Conservation (phyloP, 306 rosid genomes). For the Rosa multiflora region DNA sequence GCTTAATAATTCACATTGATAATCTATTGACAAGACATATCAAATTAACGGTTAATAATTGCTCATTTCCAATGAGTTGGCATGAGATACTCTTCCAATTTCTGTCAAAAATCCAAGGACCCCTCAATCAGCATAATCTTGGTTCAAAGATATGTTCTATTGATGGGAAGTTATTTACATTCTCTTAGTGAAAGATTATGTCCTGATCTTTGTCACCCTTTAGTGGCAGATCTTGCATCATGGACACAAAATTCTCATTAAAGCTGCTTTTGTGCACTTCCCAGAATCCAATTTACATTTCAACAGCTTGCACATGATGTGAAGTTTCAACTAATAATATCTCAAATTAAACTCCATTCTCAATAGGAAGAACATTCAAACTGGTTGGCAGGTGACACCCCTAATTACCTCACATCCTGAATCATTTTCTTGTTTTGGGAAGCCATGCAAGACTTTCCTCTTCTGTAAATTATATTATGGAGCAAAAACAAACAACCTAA, state of each 20-base stretch:
- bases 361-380: neutral
- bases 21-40: neutral
- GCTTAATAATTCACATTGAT: neutral
- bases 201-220: neutral
- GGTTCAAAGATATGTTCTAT: neutral
- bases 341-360: neutral
- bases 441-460: neutral
- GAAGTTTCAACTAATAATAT: neutral
- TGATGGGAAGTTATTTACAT: neutral
- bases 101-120: neutral
- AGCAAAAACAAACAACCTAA: neutral
- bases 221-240: neutral
- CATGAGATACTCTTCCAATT: neutral
- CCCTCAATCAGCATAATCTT: neutral
- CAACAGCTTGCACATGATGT: neutral
- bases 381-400: neutral
- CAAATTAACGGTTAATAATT: neutral
- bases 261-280: neutral
- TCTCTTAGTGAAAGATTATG: neutral
- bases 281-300: neutral
- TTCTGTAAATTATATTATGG: neutral
- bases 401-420: neutral
- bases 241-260: neutral
- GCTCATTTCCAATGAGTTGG: neutral
- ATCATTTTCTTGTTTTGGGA: slow-evolving; percentile 16